Evolutionary conservation across 2,329 filamentous ascomycete species (phyloP), one percentile per base, ranked within the genome.

Genomic region (Lasiodiplodia sp.): DNA sequence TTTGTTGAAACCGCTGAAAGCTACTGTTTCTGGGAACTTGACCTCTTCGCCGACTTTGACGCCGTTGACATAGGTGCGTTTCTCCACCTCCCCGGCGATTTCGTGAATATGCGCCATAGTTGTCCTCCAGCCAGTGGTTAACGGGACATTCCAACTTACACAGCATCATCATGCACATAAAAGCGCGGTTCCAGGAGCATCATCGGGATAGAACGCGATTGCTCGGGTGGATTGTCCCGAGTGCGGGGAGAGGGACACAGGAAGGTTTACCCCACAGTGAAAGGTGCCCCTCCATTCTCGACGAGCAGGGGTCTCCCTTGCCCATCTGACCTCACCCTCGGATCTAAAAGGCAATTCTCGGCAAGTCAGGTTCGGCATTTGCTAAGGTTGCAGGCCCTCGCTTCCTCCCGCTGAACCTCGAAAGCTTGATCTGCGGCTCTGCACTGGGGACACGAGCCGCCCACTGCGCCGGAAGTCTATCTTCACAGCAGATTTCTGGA

Each of bases 1-100:
- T 67, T 74, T 75, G 69, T 82, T 80, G 73, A 82, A 81, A 7
- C 81, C 81, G 63, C 78, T 72, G 69, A 81, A 81, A 69, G 78
- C 77, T 1, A 71, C 71, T 8, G 71, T 76, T 18, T 77, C 72
- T 6, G 76, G 76, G 64, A 77, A 78, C 38, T 77, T 78, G 53
- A 78, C 74, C 69, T 77, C 73, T 34, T 75, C 73, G 11, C 70
- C 75, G 1, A 66, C 70, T 5, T 70, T 71, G 2, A 68, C 74
- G 31, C 76, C 76, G 31, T 74, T 71, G 34, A 71, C 56, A 49
- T 78, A 78, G 6, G 4, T 63, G 18, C 44, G 60, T 44, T 63
- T 63, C 44, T 63, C 60, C 18, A 52, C 60, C 44, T 63, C 60
- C 1, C 60, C 44, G 18, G 44, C 60, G 5, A 63, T 63, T 44